These are phyloP conservation scores for Zygotorulaspora florentina DNA, from an alignment of 805 yeast genomes.

Conservation along the genomic window DNA sequence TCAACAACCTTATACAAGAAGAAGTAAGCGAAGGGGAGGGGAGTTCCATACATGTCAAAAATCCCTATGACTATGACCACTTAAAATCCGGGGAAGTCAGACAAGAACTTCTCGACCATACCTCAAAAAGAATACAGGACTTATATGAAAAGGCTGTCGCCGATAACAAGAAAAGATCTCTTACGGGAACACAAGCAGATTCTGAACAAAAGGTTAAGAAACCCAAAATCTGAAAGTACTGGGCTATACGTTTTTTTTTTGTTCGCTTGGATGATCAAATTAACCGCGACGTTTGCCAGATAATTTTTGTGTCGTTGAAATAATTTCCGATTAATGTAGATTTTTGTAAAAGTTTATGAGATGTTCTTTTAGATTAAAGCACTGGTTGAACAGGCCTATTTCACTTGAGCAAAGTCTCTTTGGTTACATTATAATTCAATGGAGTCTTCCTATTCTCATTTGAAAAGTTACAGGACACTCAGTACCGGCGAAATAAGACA, in stretches of 20 bases:
- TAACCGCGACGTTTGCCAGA: not conserved
- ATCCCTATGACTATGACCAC: conserved; percentile 25
- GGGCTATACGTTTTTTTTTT: not conserved
- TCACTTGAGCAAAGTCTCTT: not conserved
- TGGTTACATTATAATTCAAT: not conserved
- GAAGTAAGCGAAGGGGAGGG: conserved; percentile 4
- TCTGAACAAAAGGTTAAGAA: conserved; percentile 15
- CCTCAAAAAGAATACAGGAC: conserved; percentile 26
- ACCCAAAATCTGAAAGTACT: conserved; percentile 13
- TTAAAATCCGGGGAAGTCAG: conserved; percentile 31
- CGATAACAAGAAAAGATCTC: conserved; percentile 23
- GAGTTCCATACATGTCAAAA: not conserved
- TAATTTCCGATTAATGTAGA: not conserved
- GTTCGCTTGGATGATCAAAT: not conserved
- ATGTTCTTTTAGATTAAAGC: too few relatives aligned
- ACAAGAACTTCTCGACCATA: conserved; percentile 29
- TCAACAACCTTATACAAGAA: conserved; percentile 26
- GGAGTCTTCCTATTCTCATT: not conserved
- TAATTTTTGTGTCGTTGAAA: not conserved
- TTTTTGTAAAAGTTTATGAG: not conserved
- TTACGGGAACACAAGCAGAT: conserved; percentile 11
- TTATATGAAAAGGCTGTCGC: conserved; percentile 20
- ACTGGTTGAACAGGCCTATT: too few relatives aligned
- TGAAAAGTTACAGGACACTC: conserved; percentile 1
- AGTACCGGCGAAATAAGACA: conserved; percentile 44